Conservation (phyloP, 2,329 filamentous ascomycete genomes). For the Ramularia endophylla region DNA sequence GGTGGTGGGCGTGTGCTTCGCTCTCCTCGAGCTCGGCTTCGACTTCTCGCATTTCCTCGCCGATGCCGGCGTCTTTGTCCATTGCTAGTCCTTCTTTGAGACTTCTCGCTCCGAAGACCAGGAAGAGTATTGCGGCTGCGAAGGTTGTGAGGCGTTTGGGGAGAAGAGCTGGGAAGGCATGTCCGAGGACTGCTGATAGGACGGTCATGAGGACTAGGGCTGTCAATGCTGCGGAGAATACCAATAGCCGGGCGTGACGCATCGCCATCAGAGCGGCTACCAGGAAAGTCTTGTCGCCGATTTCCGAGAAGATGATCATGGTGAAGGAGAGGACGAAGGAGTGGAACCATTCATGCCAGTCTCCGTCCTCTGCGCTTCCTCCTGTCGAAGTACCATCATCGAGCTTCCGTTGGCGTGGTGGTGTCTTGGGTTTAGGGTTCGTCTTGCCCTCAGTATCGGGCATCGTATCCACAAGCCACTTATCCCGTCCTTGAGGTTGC, state of each 20-base stretch:
- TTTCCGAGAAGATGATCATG: conserved; percentile 96
- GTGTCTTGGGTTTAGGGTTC: conserved; percentile 26
- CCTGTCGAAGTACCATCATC: too few species aligned
- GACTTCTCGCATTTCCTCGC: conserved; percentile 97
- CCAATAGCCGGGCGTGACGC: conserved; percentile 89
- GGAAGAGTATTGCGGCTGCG: conserved; percentile 76
- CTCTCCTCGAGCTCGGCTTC: conserved; percentile 92
- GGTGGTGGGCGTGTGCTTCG: conserved; percentile 51
- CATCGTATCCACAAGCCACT: conserved; percentile 33
- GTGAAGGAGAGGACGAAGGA: conserved; percentile 88
- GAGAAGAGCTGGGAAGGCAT: conserved; percentile 83
- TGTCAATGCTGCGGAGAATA: conserved; percentile 91
- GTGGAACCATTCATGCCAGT: conserved; percentile 52
- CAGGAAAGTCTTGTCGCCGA: conserved; percentile 98
- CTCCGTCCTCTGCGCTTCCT: conserved; percentile 10
- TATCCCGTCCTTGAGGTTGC: conserved; percentile 15
- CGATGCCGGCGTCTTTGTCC: conserved; percentile 81
- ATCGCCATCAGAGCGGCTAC: conserved; percentile 98
- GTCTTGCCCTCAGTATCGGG: conserved; percentile 33
- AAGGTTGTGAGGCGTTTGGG: conserved; percentile 89
- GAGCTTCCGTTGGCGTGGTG: too few species aligned
- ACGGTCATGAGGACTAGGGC: conserved; percentile 90
- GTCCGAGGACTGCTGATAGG: conserved; percentile 84
- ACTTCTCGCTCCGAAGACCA: conserved; percentile 81
- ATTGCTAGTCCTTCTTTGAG: conserved; percentile 83